Base-by-base conservation (phyloP, 1,139 yeast genomes). In the Scheffersomyces lignicola region DNA sequence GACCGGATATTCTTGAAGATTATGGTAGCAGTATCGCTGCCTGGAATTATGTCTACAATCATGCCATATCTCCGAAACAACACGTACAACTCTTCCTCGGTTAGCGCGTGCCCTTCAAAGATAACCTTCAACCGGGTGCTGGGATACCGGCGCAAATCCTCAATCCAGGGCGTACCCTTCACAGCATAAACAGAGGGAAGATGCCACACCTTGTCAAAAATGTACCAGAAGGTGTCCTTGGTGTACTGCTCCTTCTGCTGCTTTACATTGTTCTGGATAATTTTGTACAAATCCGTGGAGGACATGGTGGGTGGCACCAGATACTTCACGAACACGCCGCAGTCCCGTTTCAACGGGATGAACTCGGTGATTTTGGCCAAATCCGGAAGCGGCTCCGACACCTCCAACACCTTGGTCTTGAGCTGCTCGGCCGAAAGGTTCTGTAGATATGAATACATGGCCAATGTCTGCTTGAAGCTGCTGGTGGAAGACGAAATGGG, bases 141-240 rank as follows among this genome's bases (percentile, higher is more conserved):
- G 7, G 95, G 95, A 44, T 73, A 75, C 44, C 97, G 65, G 46
- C 85, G 75, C 53, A 92, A 68, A 56, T 92, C 98, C 59, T 92
- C 97, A 43, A 92, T 85, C 97, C 97, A 92, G 0, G 98, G 98
- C 0, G 78, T 72, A 39, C 98, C 98, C 47, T 83, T 83, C 1
- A 94, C 97, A 0, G 86, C 80, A 50, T 70, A 83, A 37, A 65
- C 84, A 51, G 42, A 62, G 56, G 60, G 80, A 71, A 52, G 57
- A 3, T 39, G 40, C 37, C 52, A 45, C 2, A 62, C 4, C 7
- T 38, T 34, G 23, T 49, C 44, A n/a, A 40, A 21, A 1, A 49
- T 24, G 21, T 37, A 36, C 7, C 62, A 37, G 56, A 65, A 40
- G 51, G 58, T 44, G 44, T 72, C 47, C 48, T 55, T 51, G 50